These are phyloP conservation scores for Colletotrichum caudatum DNA, from an alignment of 2,329 filamentous ascomycete genomes.

Conservation along the genomic window DNA sequence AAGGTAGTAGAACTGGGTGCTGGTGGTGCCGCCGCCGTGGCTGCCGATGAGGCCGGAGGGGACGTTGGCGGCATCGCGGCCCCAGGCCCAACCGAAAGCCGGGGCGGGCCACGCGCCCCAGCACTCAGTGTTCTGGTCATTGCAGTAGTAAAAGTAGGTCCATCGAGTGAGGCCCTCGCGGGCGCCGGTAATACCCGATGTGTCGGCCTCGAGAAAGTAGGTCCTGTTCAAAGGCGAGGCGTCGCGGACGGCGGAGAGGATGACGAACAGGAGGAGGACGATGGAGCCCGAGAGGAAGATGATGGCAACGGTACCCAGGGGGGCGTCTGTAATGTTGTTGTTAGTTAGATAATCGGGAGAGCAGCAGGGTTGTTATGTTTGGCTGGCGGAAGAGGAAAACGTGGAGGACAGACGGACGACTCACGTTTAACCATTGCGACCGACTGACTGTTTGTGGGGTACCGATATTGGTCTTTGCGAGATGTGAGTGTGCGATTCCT, in stretches of 20 bases:
- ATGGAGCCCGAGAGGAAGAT: constrained; percentile 64
- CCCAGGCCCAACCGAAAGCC: constrained; percentile 79
- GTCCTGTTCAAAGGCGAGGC: constrained; percentile 75
- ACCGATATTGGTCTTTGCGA: neutral
- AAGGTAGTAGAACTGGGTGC: constrained; percentile 78
- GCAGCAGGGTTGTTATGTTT: neutral
- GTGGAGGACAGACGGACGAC: constrained; percentile 7
- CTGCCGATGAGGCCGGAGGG: constrained; percentile 61
- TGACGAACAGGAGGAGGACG: constrained; percentile 69
- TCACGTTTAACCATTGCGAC: constrained; percentile 32
- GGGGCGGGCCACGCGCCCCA: constrained; percentile 70
- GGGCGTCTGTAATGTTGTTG: constrained; percentile 52
- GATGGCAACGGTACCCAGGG: constrained; percentile 58
- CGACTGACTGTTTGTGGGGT: neutral
- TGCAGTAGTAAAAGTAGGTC: constrained; percentile 92
- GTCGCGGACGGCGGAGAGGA: constrained; percentile 66
- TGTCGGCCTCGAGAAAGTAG: constrained; percentile 88
- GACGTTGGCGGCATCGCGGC: constrained; percentile 57
- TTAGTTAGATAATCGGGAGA: neutral
- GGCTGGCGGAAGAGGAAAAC: neutral
- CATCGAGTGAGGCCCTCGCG: constrained; percentile 76
- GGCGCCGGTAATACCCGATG: constrained; percentile 77
- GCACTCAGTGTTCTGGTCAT: constrained; percentile 73
- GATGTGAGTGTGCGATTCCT: constrained; percentile 10
- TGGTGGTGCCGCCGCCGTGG: constrained; percentile 67